Percentiles rank a stretch among this genome's conserved stretches.
phyloP scores from a whole-genome alignment of 768 basidiomycete genomes.

The Hirschioporus abietinus region DNA sequence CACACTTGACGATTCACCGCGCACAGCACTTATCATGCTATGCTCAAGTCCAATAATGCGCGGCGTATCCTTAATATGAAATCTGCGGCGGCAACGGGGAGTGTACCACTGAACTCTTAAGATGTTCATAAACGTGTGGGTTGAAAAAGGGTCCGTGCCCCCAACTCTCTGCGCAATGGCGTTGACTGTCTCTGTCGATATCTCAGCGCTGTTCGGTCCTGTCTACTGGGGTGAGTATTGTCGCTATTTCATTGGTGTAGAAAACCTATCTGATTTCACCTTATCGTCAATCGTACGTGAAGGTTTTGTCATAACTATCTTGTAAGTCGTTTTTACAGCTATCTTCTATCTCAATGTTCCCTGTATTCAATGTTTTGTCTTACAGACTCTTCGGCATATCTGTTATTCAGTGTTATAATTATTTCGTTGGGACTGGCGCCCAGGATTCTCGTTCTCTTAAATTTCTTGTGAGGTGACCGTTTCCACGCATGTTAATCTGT shows the following conservation, averaged over 20 bases:
- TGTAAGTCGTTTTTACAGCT: neutral
- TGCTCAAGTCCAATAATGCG: neutral
- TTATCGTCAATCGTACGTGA: neutral
- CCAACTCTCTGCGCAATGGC: neutral
- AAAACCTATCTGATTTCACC: neutral
- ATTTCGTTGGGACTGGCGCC: neutral
- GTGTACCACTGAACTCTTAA: neutral
- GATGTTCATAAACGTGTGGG: neutral
- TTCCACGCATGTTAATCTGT: neutral
- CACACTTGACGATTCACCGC: neutral
- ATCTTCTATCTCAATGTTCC: neutral
- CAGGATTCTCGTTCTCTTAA: neutral
- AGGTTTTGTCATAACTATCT: neutral
- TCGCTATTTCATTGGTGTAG: neutral
- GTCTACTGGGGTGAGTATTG: neutral
- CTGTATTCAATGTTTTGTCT: neutral
- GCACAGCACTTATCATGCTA: neutral
- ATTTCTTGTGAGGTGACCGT: neutral
- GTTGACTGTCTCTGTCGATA: neutral
- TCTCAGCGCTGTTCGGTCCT: neutral
- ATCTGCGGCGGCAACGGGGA: neutral
- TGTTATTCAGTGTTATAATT: neutral
- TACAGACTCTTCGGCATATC: neutral
- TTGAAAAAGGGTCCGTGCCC: neutral
- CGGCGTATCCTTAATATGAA: neutral